phyloP scores from a whole-genome alignment of 176 grass and related monocot genomes.

The Dactylis glomerata region DNA sequence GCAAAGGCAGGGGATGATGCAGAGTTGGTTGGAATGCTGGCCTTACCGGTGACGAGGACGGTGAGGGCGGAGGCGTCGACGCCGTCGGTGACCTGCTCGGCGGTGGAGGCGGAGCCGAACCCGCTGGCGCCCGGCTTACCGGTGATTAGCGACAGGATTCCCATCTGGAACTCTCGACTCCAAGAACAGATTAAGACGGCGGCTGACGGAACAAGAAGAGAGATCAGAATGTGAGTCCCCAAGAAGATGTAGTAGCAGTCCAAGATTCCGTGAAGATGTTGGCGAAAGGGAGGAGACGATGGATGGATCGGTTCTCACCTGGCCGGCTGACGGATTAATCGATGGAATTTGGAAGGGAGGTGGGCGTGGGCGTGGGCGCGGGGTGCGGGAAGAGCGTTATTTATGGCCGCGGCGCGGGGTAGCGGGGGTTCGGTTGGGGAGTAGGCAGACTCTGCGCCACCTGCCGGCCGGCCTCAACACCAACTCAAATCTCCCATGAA shows the following conservation, averaged over 20 bases:
- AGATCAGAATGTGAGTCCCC: constrained; percentile 6
- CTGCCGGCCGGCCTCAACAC: neutral
- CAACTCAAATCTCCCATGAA: neutral
- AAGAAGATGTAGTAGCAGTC: neutral
- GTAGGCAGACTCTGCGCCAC: neutral
- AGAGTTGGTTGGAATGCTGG: neutral
- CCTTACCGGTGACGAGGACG: constrained; percentile 73
- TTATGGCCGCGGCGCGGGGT: constrained; percentile 42
- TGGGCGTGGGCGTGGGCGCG: neutral
- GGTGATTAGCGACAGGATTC: constrained; percentile 60
- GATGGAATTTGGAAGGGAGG: neutral
- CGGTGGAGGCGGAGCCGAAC: constrained; percentile 74
- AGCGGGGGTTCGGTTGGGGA: constrained; percentile 32
- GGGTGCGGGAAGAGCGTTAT: constrained; percentile 23
- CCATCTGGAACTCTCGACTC: constrained; percentile 29
- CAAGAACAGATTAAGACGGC: too few species aligned
- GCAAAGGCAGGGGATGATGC: neutral
- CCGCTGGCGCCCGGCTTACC: constrained; percentile 75
- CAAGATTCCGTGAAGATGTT: too few species aligned
- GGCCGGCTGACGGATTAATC: neutral
- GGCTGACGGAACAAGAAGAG: neutral
- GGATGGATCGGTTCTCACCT: neutral
- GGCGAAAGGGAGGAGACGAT: neutral
- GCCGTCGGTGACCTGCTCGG: constrained; percentile 83
- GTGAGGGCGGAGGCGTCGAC: constrained; percentile 64